These are phyloP conservation scores for Nowakowskiella sp. DNA, from an alignment of 192 early-diverging fungal genomes.

Conservation along the genomic window DNA sequence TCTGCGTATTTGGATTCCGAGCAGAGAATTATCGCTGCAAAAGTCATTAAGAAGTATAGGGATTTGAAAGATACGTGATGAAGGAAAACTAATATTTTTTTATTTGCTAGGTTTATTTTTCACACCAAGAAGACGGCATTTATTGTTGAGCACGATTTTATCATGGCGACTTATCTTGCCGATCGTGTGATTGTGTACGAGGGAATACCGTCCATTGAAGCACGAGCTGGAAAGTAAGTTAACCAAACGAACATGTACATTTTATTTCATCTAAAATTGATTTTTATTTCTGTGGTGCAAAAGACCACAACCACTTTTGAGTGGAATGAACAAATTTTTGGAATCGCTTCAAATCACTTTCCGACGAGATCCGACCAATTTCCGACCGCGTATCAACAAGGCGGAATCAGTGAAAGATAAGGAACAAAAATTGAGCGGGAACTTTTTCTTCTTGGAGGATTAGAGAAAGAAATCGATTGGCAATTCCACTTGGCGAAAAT, in stretches of 20 bases:
- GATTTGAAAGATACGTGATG: not conserved
- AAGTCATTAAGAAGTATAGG: constrained; percentile 82
- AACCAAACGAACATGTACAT: not conserved
- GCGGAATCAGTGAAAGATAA: constrained; percentile 85
- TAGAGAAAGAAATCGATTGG: not conserved
- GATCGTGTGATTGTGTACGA: constrained; percentile 95
- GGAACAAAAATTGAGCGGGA: constrained; percentile 77
- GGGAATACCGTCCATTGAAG: constrained; percentile 78
- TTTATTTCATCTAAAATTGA: not conserved
- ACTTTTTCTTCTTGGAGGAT: constrained; percentile 23
- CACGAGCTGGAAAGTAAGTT: constrained; percentile 61
- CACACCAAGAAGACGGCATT: constrained; percentile 96
- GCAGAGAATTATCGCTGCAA: constrained; percentile 96
- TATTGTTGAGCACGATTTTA: constrained; percentile 98
- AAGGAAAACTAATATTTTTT: not conserved
- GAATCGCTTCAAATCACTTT: constrained; percentile 87
- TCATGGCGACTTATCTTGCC: constrained; percentile 97
- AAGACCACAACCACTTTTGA: constrained; percentile 78
- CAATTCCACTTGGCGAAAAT: not conserved
- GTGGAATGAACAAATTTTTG: constrained; percentile 97
- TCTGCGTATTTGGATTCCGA: constrained; percentile 97
- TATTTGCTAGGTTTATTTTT: constrained; percentile 65
- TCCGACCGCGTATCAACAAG: constrained; percentile 97
- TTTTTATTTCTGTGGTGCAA: constrained; percentile 1
- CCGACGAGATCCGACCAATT: constrained; percentile 96